These are phyloP conservation scores for Lippia alba DNA, from an alignment of 305 asterid genomes.

Conservation along the genomic window DNA sequence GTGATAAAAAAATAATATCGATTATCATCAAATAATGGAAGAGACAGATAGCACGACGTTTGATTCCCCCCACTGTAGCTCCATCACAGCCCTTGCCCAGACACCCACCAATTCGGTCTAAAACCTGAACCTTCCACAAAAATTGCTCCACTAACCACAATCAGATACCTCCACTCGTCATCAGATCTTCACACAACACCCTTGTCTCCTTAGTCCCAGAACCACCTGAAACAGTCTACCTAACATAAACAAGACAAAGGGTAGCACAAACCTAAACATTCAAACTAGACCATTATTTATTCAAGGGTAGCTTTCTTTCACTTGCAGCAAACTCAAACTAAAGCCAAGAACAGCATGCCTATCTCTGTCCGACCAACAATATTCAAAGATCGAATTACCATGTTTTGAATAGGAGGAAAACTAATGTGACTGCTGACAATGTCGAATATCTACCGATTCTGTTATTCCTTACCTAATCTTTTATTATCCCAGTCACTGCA, in stretches of 20 bases:
- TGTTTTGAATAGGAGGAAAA: not conserved
- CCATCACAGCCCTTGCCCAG: conserved; percentile 3
- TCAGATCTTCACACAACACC: not conserved
- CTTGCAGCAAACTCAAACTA: conserved; percentile 16
- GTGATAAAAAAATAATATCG: conserved; percentile 1
- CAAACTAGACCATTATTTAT: not conserved
- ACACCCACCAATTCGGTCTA: conserved; percentile 13
- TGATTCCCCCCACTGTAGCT: not conserved
- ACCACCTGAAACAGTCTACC: not conserved
- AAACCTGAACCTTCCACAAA: not conserved
- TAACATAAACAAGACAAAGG: not conserved
- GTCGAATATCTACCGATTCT: not conserved
- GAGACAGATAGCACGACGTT: too few species aligned
- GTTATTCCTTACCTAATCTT: conserved; percentile 8
- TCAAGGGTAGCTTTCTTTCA: conserved; percentile 15
- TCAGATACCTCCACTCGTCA: conserved; percentile 5
- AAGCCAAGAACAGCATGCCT: not conserved
- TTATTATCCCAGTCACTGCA: conserved; percentile 24
- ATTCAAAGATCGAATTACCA: conserved; percentile 10
- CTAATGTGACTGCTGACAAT: not conserved
- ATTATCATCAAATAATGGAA: conserved; percentile 1
- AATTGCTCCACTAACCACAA: not conserved
- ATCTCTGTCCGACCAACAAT: not conserved
- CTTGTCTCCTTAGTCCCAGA: not conserved
- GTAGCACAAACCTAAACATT: conserved; percentile 14